A percentile compares a stretch with the other conserved stretches of the same genome.
These are phyloP conservation scores for Sarocladium brachiariae DNA, from an alignment of 2,329 filamentous ascomycete species.

Conservation along the genomic window DNA sequence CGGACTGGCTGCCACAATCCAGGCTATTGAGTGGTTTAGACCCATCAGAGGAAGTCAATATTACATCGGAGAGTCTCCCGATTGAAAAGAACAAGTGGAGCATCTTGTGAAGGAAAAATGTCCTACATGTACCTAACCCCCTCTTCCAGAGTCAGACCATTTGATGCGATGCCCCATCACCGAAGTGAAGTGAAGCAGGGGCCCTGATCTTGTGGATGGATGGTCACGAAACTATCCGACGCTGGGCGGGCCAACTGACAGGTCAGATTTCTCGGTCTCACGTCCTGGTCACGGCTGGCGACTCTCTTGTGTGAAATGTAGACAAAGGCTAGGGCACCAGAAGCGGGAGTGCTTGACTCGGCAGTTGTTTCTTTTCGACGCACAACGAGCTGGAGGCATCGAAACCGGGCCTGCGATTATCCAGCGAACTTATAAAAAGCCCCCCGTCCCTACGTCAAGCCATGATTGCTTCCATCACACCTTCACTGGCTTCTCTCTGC, in stretches of 20 bases:
- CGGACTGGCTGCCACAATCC: background rate
- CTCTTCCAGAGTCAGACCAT: background rate
- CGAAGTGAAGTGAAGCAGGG: background rate
- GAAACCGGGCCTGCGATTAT: background rate
- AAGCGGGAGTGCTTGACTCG: background rate
- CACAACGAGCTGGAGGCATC: background rate
- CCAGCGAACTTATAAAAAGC: background rate
- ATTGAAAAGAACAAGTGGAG: background rate
- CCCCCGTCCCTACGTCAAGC: no score
- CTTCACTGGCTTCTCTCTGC: no score
- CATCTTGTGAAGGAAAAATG: background rate
- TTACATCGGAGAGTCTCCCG: background rate
- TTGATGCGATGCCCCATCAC: background rate
- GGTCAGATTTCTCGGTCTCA: constrained; percentile 3
- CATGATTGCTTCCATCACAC: no score
- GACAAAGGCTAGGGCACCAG: background rate
- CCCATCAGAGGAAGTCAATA: background rate
- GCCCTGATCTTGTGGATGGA: background rate
- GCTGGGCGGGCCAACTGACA: constrained; percentile 3
- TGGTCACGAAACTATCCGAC: background rate
- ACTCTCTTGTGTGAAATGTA: background rate
- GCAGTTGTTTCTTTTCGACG: background rate
- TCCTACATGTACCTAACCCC: background rate
- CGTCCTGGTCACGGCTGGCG: background rate
- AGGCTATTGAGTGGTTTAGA: background rate